Evolutionary conservation across 1,284 basidiomycete species (phyloP), one percentile per base, ranked within the genome.

Genomic region (Boletellus deceptivus): DNA sequence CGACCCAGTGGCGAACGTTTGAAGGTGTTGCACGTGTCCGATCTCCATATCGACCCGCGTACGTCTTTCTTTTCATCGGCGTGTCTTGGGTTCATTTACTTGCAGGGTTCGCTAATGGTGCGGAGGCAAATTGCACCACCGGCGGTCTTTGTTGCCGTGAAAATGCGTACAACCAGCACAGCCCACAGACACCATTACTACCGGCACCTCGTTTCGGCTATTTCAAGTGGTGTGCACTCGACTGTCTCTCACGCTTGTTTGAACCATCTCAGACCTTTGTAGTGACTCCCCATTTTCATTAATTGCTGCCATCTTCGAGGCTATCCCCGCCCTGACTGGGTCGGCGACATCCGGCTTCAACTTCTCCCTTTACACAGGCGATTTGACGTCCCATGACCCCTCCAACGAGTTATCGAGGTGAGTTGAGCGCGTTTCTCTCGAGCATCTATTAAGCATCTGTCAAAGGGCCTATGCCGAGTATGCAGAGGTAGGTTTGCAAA

Each of bases 1-100:
- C 71, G 75, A 61, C 74, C 77, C 13, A 86, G 80, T 41, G 86
- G 85, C 10, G 71, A 84, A 59, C 75, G 80, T 42, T 69, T 91
- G 37, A 89, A 86, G 60, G 83, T 91, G 2, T 69, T 91, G 42
- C 90, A 92, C 61, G 58, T 91, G 14, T 89, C 86, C 0, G 89
- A 92, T 60, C 74, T 89, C 53, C 90, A 92, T 67, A 70, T 92
- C 46, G 90, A 92, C 62, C 82, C 89, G 42, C 75, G 79, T 83
- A 58, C 50, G 75, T 59, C 5, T 27, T 20, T 25, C 13, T 27
- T 31, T 18, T 42, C 9, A 11, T 34, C 33, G 8, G 37, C 1
- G 16, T 18, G n/a, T 31, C 17, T 31, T 8, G 22, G 47, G 29
- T 46, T 52, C 17, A 53, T 49, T 29, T n/a, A 25, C 47, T 31